A percentile compares a stretch with the other conserved stretches of the same genome.
phyloP scores from a whole-genome alignment of 257 asterid species.

The Solanum paucissectum region DNA sequence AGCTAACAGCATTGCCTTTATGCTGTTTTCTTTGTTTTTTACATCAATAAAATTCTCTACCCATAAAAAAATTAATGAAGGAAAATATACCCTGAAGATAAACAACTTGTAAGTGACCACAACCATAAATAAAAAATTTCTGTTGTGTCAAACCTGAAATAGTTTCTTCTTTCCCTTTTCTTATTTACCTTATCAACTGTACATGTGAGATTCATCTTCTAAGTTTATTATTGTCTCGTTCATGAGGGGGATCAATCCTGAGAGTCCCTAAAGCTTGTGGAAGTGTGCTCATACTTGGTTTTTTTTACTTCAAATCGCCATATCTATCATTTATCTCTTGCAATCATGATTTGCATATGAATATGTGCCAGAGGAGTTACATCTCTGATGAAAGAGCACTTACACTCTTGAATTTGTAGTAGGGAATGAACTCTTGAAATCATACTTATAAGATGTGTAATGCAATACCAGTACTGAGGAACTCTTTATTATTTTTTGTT shows the following conservation, averaged over 20 bases:
- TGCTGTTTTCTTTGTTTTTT: neutral
- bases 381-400: neutral
- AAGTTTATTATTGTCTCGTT: neutral
- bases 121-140: no score
- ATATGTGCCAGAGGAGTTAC: neutral
- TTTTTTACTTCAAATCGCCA: neutral
- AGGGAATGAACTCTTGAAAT: neutral
- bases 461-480: neutral
- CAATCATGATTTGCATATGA: neutral
- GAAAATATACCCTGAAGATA: no score
- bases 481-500: neutral
- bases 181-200: neutral
- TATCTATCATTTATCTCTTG: neutral
- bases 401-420: neutral
- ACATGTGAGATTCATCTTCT: neutral
- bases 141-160: neutral
- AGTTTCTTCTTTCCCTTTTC: neutral
- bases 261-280: neutral
- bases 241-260: neutral
- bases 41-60: neutral
- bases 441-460: neutral
- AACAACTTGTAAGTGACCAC: no score
- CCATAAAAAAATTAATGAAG: no score
- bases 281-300: neutral
- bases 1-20: neutral